Percentiles rank a stretch among this genome's conserved stretches.
Evolutionary conservation across 176 grass and related monocot genomes (phyloP).

Genomic region (Raddia distichophylla): DNA sequence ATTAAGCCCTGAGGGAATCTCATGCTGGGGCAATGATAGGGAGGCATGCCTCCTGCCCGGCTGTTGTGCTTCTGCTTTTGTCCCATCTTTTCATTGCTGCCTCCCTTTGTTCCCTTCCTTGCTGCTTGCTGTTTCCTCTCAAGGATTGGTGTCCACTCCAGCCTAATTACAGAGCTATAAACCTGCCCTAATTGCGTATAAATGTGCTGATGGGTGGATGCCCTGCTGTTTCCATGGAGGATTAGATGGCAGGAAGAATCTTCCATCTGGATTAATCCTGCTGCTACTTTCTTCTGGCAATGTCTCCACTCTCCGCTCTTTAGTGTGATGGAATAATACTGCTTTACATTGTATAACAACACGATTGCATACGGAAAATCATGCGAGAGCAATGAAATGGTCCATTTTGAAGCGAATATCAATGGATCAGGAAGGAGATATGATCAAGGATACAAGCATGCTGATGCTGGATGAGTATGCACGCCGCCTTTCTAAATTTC

Average conservation of each 20-base stretch:
- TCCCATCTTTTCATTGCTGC: conserved; percentile 30
- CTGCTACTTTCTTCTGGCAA: neutral
- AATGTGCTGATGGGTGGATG: conserved; percentile 19
- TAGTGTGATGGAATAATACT: neutral
- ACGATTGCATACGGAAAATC: neutral
- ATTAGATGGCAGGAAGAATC: conserved; percentile 7
- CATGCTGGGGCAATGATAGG: conserved; percentile 28
- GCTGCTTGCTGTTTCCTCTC: neutral
- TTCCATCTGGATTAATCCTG: neutral
- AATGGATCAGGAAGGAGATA: neutral
- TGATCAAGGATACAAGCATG: neutral
- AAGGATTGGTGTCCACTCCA: neutral
- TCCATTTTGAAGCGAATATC: neutral
- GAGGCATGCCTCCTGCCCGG: neutral
- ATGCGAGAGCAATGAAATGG: neutral
- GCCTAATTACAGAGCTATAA: conserved; percentile 9
- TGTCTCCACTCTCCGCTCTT: no score
- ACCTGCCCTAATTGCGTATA: neutral
- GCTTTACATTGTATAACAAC: neutral
- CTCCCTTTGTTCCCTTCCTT: neutral
- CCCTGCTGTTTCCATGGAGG: conserved; percentile 24
- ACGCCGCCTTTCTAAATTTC: neutral
- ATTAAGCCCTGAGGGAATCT: conserved; percentile 35
- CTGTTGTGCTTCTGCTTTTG: conserved; percentile 27
- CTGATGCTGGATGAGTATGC: neutral